Percentiles rank a stretch among this genome's conserved stretches.
phyloP scores from a whole-genome alignment of 2,329 filamentous ascomycete genomes.

The Xylaria multiplex region DNA sequence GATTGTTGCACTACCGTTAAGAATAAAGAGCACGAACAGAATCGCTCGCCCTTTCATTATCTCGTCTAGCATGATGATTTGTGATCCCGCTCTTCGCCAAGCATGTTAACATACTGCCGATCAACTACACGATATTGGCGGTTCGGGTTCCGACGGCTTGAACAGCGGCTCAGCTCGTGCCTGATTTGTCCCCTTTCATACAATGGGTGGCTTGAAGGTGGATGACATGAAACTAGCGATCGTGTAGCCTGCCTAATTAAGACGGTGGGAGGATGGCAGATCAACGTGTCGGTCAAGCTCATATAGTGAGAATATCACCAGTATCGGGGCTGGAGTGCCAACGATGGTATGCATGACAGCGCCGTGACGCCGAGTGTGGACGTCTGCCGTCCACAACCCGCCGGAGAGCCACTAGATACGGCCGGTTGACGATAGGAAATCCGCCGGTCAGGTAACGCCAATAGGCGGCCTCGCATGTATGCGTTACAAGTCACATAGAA shows the following conservation, averaged over 20 bases:
- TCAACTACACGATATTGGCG: constrained; percentile 5
- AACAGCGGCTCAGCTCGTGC: neutral
- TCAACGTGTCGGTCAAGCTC: neutral
- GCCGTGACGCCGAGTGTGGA: neutral
- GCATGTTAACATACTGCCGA: constrained; percentile 9
- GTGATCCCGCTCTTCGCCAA: constrained; percentile 11
- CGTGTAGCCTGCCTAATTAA: constrained; percentile 24
- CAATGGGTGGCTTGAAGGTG: neutral
- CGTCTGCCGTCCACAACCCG: neutral
- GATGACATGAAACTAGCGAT: neutral
- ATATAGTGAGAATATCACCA: neutral
- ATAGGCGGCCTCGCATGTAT: neutral
- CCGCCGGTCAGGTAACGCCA: too few species aligned
- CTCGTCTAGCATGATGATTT: constrained; percentile 8
- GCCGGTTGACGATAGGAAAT: neutral
- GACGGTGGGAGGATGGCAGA: neutral
- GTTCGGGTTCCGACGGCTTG: constrained; percentile 3
- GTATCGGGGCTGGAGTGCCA: neutral
- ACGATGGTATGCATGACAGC: neutral
- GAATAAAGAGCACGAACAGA: neutral
- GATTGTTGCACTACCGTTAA: neutral
- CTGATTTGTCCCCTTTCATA: constrained; percentile 1
- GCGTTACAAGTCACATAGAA: neutral
- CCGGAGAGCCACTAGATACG: neutral
- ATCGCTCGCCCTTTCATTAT: constrained; percentile 13